Evolutionary conservation across 129 eudicot genomes (phyloP).

Genomic region (Logfia minima): DNA sequence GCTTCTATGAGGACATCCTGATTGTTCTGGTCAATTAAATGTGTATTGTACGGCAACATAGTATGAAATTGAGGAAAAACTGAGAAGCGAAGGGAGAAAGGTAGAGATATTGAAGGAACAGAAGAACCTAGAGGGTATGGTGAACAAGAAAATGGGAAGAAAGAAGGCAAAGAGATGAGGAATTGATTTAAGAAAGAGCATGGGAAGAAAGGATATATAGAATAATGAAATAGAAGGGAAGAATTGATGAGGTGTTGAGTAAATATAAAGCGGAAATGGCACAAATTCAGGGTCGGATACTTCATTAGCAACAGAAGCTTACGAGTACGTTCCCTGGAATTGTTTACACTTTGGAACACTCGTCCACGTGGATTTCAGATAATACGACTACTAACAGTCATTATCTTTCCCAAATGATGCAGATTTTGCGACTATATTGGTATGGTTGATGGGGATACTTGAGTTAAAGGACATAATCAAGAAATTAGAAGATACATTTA

Average conservation of each 20-base stretch:
- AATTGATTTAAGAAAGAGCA: conserved; percentile 50
- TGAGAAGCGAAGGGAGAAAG: conserved; percentile 47
- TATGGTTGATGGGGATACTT: conserved; percentile 77
- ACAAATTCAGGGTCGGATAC: conserved; percentile 70
- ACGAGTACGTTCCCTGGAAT: conserved; percentile 64
- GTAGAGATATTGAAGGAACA: conserved; percentile 41
- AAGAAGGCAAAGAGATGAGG: conserved; percentile 68
- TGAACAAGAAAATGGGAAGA: conserved; percentile 26
- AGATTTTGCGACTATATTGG: conserved; percentile 77
- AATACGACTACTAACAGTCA: conserved; percentile 56
- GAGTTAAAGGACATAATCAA: conserved; percentile 77
- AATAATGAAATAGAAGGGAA: conserved; percentile 75
- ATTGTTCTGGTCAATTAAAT: too few relatives aligned
- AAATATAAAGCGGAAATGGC: conserved; percentile 81
- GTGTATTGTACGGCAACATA: background rate
- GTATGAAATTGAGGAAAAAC: conserved; percentile 38
- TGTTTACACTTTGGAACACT: conserved; percentile 23
- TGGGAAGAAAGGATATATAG: conserved; percentile 68
- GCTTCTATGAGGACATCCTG: background rate
- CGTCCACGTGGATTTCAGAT: conserved; percentile 41
- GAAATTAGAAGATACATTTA: conserved; percentile 55
- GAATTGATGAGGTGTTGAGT: conserved; percentile 69
- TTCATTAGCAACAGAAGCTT: conserved; percentile 79
- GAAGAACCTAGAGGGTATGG: too few relatives aligned
- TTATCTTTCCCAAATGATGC: conserved; percentile 92